Base-by-base conservation (phyloP, 2,329 filamentous ascomycete genomes). In the Colletotrichum tofieldiae region DNA sequence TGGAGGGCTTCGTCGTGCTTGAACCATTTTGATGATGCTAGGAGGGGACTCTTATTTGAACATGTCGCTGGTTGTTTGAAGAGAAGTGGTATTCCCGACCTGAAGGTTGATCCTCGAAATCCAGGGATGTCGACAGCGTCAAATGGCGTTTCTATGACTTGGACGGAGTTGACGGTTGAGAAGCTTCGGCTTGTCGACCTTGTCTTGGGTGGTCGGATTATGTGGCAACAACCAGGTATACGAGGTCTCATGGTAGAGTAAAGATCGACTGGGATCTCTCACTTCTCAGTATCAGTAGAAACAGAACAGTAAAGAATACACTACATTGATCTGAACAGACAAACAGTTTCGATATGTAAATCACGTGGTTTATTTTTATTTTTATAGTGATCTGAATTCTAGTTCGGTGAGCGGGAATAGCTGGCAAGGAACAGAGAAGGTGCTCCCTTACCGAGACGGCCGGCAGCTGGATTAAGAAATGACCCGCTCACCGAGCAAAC, bases 11-110 rank as follows among this genome's bases (percentile, higher is more conserved):
- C 20, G 37, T 61, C 35, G 18, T 65, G 43, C 12, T 63, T 65
- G 58, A 81, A 81, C 80, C 80, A 82, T 71, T 73, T 77, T 8
- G 59, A 63, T 43, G 56, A 75, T 73, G 45, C 79, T 73, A 39
- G 78, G 74, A 26, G 76, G 52, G 18, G 35, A 54, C 52, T 79
- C 73, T 67, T 67, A 23, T 41, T 26, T 63, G 32, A 77, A 64
- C 41, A 72, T 65, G 16, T 77, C 41, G 1, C 77, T 77, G 8
- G 65, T 41, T 43, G 75, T 54, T n/a, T 76, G 66, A 66, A 73
- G 47, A 76, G 75, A 77, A 32, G 77, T 74, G 47, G 67, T 20
- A 35, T 52, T 9, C 35, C 71, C 20, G 61, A n/a, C 23, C 26
- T n/a, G 45, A 74, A 75, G 11, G 56, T 47, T 14, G 26, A 43